Base-by-base conservation (phyloP, 202 grass and related monocot species). In the Brachypodium distachyon region DNA sequence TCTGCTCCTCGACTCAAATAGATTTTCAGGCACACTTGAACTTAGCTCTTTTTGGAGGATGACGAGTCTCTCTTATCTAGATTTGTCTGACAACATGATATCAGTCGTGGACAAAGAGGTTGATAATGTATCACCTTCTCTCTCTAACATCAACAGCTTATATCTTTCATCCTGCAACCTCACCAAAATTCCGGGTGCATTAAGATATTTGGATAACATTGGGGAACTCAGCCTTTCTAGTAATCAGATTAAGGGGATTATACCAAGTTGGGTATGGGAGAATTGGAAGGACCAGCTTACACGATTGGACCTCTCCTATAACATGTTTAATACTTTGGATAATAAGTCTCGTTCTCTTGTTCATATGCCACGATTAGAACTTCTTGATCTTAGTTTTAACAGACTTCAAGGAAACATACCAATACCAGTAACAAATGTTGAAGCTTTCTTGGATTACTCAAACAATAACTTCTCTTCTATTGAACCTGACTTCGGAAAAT, bases 331-430 rank as follows among this genome's bases (percentile, higher is more conserved):
- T 4, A 25, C 19, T 41, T 44, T 91, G 18, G 72, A 91, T 73
- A 70, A 91, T 73, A 70, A 26, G 3, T 7, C 53, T 40, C 74
- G 33, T 0, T 44, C 25, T 63, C 42, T 84, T 59, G 27, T 56
- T 66, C 60, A 48, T 19, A 7, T 63, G 23, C 4, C 12, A 29
- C 25, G 50, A 31, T 14, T 73, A 51, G n/a, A n/a, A n/a, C n/a
- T 67, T 11, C 77, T 91, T 78, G 89, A 87, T 85, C 67, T 91
- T 6, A 85, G 87, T 66, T 66, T 19, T 17, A 91, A 91, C 70
- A 74, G 13, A 31, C 81, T 87, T 85, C 47, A 73, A 11, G 89
- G 89, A 17, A 33, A n/a, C n/a, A 22, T 78, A 29, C 57, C 77
- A 14, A 26, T 82, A 37, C 52, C 52, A n/a, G n/a, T n/a, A n/a